Evolutionary conservation across 2,329 filamentous ascomycete genomes (phyloP).

Genomic region (Drechslerella dactyloides): DNA sequence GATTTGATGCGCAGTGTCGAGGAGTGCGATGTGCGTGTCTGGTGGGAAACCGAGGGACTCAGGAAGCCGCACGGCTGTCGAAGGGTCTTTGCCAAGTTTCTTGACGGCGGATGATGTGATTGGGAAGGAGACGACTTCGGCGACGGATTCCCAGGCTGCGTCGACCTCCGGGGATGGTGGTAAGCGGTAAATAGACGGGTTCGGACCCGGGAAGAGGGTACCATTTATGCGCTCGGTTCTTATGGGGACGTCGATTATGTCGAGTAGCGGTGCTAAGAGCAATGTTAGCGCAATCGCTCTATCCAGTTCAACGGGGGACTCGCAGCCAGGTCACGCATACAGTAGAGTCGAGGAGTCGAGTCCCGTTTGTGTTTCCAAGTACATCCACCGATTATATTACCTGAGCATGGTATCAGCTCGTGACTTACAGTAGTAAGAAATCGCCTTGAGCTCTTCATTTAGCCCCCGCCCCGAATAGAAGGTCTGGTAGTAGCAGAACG

Average conservation of each 20-base stretch:
- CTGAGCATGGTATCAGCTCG: constrained; percentile 30
- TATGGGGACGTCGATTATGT: constrained; percentile 30
- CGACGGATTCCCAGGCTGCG: constrained; percentile 46
- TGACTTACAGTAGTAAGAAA: constrained; percentile 50
- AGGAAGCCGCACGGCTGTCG: constrained; percentile 43
- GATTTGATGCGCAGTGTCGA: constrained; percentile 52
- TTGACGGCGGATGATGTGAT: constrained; percentile 34
- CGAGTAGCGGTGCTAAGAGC: constrained; percentile 26
- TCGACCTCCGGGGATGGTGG: constrained; percentile 50
- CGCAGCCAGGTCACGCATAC: not conserved
- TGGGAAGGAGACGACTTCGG: constrained; percentile 28
- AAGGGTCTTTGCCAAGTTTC: constrained; percentile 51
- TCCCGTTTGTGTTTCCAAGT: constrained; percentile 8
- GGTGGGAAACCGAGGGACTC: constrained; percentile 48
- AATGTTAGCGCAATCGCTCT: not conserved
- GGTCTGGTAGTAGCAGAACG: constrained; percentile 42
- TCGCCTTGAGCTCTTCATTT: constrained; percentile 27
- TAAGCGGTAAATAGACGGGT: constrained; percentile 50
- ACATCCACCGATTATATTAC: constrained; percentile 10
- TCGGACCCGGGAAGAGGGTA: constrained; percentile 31
- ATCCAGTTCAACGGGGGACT: no score
- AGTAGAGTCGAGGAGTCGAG: not conserved
- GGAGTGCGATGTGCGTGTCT: constrained; percentile 47
- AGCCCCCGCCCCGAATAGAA: constrained; percentile 12
- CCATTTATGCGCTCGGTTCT: constrained; percentile 37